A percentile compares a stretch with the other conserved stretches of the same genome.
Evolutionary conservation across 208 protist species (phyloP).

Genomic region (Leishmania major): DNA sequence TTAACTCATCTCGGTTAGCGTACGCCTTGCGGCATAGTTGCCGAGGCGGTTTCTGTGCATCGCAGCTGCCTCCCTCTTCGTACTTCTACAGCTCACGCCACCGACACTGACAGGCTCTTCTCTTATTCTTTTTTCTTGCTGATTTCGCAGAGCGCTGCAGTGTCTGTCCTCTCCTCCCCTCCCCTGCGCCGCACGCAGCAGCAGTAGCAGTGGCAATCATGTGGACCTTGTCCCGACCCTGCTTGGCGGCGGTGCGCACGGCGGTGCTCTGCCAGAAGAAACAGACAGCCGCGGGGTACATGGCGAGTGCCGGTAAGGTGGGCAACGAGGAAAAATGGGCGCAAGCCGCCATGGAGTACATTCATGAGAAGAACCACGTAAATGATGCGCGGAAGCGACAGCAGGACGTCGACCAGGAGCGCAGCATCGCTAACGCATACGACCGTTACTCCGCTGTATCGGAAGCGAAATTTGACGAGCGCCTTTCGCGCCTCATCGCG

Average conservation of each 20-base stretch:
- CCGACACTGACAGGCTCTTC: background rate
- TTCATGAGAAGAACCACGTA: constrained; percentile 85
- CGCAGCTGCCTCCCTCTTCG: background rate
- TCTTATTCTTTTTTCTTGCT: background rate
- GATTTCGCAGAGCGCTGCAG: background rate
- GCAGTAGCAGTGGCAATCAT: background rate
- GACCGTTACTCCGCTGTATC: constrained; percentile 70
- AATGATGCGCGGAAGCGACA: constrained; percentile 83
- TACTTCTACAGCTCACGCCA: background rate
- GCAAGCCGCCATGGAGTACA: constrained; percentile 88
- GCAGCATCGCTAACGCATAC: constrained; percentile 60
- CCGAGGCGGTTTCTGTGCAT: background rate
- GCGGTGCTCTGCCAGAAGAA: constrained; percentile 54
- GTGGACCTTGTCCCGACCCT: constrained; percentile 20
- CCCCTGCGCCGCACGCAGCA: background rate
- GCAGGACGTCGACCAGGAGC: constrained; percentile 76
- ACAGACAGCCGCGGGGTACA: constrained; percentile 74
- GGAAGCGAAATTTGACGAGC: constrained; percentile 52
- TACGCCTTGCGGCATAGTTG: background rate
- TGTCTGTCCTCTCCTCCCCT: background rate
- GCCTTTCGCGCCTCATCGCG: constrained; percentile 42
- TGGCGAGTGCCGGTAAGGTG: constrained; percentile 70
- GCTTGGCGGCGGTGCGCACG: constrained; percentile 9
- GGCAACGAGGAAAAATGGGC: constrained; percentile 90
- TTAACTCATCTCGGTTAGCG: background rate